Conservation (phyloP, 2,329 filamentous ascomycete species). For the Xylaria sp. region DNA sequence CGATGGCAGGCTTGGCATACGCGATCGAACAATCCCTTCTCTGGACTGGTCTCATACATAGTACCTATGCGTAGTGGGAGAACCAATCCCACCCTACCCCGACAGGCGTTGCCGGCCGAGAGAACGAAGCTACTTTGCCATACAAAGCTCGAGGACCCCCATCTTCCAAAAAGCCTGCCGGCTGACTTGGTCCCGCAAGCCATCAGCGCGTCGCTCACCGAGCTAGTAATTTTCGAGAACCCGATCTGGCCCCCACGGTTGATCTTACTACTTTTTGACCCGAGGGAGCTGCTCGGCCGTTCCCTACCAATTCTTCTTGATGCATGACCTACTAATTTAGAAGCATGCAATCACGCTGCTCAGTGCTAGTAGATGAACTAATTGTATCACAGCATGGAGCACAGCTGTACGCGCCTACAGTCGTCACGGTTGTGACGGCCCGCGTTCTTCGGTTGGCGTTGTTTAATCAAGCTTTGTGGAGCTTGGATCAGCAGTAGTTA, state of each 20-base stretch:
- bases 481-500: conserved; percentile 39
- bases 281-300: background rate
- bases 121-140: conserved; percentile 10
- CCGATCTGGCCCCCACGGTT: conserved; percentile 13
- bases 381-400: conserved; percentile 31
- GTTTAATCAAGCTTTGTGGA: conserved; percentile 49
- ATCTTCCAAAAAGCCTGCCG: conserved; percentile 21
- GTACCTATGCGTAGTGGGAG: too few species aligned
- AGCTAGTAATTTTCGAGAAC: conserved; percentile 24
- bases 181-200: conserved; percentile 8
- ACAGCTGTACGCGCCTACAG: conserved; percentile 13
- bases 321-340: conserved; percentile 11
- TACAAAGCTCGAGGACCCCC: conserved; percentile 15
- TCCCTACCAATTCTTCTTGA: conserved; percentile 8
- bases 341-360: conserved; percentile 24
- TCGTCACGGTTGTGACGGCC: conserved; percentile 4
- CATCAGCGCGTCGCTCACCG: conserved; percentile 35
- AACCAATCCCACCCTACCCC: conserved; percentile 11
- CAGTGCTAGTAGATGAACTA: conserved; percentile 28
- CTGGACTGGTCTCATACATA: conserved; percentile 2
- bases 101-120: conserved; percentile 29
- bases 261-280: conserved; percentile 1
- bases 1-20: conserved; percentile 27
- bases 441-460: conserved; percentile 36
- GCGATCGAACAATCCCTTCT: conserved; percentile 2